A percentile compares a stretch with the other conserved stretches of the same genome.
These are phyloP conservation scores for Protomyces inundatus DNA, from an alignment of 1,139 yeast genomes.

Conservation along the genomic window DNA sequence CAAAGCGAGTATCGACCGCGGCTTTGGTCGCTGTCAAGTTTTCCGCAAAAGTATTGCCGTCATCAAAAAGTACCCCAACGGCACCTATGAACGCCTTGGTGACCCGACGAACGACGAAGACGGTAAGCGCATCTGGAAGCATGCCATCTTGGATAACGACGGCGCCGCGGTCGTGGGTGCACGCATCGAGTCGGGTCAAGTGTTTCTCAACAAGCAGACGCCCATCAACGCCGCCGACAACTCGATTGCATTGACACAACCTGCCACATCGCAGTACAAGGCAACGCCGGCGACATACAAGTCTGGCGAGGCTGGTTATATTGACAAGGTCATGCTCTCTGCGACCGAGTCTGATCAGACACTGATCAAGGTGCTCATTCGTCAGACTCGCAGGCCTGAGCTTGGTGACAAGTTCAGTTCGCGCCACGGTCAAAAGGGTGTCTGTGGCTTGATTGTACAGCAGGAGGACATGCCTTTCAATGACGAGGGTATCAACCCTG, in stretches of 20 bases:
- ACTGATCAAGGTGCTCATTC: conserved; percentile 75
- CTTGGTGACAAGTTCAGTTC: conserved; percentile 96
- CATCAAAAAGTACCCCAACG: conserved; percentile 86
- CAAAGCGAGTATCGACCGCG: conserved; percentile 89
- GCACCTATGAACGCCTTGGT: conserved; percentile 80
- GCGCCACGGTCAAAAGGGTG: conserved; percentile 98
- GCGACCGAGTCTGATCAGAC: conserved; percentile 95
- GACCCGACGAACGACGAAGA: conserved; percentile 36
- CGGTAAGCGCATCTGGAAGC: conserved; percentile 78
- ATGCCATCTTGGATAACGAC: conserved; percentile 81
- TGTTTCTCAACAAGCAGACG: conserved; percentile 84
- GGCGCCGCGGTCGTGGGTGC: conserved; percentile 97
- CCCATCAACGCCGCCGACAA: conserved; percentile 83
- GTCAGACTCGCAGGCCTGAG: conserved; percentile 98
- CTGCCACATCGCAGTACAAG: conserved; percentile 54
- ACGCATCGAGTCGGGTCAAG: conserved; percentile 85
- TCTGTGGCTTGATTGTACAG: conserved; percentile 93
- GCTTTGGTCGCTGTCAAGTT: conserved; percentile 98
- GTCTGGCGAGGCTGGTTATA: conserved; percentile 92
- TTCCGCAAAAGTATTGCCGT: conserved; percentile 85
- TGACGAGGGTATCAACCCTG: conserved; percentile 85
- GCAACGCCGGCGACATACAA: conserved; percentile 88
- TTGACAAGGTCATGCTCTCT: conserved; percentile 97
- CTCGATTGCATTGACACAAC: conserved; percentile 36
- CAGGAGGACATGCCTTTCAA: conserved; percentile 95